phyloP scores from a whole-genome alignment of 2,329 filamentous ascomycete genomes.

The Raffaelea albimanens region DNA sequence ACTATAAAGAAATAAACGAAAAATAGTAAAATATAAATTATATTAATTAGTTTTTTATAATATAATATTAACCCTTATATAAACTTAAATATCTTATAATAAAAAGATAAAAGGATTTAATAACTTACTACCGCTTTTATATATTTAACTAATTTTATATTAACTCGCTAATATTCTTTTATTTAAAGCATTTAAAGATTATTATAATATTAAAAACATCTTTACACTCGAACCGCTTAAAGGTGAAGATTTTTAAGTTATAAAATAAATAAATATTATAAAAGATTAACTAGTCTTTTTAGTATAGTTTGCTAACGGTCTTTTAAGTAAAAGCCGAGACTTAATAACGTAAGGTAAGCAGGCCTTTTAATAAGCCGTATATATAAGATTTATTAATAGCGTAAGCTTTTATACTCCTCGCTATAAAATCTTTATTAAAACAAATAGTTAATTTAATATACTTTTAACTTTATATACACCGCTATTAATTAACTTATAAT shows the following conservation, averaged over 20 bases:
- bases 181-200: neutral
- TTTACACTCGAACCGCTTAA: neutral
- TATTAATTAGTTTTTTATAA: too few relatives aligned
- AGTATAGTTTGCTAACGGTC: neutral
- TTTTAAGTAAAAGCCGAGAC: neutral
- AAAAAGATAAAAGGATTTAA: conserved; percentile 4
- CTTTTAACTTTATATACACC: neutral
- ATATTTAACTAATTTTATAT: conserved; percentile 4
- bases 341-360: neutral
- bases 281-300: neutral
- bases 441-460: neutral
- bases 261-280: conserved; percentile 1
- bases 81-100: conserved; percentile 5
- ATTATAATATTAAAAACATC: conserved; percentile 2
- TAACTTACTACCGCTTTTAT: conserved; percentile 3
- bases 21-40: too few relatives aligned
- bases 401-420: neutral
- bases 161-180: conserved; percentile 6
- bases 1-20: conserved; percentile 5
- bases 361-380: neutral
- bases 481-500: neutral
- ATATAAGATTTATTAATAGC: neutral
- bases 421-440: conserved; percentile 2
- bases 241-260: neutral
- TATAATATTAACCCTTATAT: conserved; percentile 3